These are phyloP conservation scores for Lactarius sanguifluus DNA, from an alignment of 768 basidiomycete species.

Conservation along the genomic window DNA sequence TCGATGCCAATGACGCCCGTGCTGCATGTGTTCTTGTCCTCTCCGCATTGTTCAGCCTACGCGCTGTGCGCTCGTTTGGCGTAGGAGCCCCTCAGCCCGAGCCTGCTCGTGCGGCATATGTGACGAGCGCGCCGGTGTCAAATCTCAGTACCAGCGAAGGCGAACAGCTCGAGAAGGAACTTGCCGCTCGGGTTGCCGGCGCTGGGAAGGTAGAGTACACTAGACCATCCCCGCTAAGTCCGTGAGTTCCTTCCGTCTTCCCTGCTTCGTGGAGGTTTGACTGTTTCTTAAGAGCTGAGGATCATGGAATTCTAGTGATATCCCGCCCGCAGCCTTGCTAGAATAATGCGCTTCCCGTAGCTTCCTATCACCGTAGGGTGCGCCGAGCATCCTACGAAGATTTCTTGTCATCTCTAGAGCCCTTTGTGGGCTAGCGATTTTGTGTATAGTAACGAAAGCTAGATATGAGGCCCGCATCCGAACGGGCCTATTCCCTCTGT, in stretches of 20 bases:
- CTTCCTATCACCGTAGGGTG: background rate
- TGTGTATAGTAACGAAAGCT: background rate
- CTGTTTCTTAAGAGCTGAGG: constrained; percentile 1
- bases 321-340: background rate
- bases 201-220: constrained; percentile 17
- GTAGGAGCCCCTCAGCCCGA: background rate
- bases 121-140: constrained; percentile 10
- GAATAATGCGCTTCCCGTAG: background rate
- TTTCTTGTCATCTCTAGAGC: constrained; percentile 16
- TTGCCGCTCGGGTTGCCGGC: constrained; percentile 23
- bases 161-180: constrained; percentile 19
- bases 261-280: background rate
- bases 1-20: constrained; percentile 22
- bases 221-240: constrained; percentile 7
- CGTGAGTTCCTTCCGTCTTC: constrained; percentile 9
- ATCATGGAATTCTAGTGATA: background rate
- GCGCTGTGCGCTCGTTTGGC: constrained; percentile 20
- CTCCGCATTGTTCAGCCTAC: constrained; percentile 20
- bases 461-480: background rate
- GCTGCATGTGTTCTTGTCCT: constrained; percentile 26
- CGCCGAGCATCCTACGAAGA: background rate
- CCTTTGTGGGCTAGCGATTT: background rate
- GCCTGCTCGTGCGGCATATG: constrained; percentile 3
- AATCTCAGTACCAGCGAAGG: constrained; percentile 13
- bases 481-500: background rate